Evolutionary conservation across 768 basidiomycete species (phyloP), one percentile per base, ranked within the genome.

Genomic region (Dacryopinax spathularia): DNA sequence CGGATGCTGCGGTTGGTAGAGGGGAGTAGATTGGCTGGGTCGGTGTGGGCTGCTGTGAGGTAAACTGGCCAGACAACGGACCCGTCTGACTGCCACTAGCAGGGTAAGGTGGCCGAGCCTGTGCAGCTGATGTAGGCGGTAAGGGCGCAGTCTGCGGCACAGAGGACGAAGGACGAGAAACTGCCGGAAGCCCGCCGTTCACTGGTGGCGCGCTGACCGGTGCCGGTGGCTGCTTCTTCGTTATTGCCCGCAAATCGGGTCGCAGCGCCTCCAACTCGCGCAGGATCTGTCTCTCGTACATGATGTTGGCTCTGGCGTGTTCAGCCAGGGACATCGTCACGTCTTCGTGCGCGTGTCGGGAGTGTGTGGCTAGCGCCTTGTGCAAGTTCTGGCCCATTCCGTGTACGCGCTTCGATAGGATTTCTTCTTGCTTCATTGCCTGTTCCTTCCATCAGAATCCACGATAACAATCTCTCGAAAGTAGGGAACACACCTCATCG

Each of bases 351-450:
- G 93, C 89, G 66, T 88, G 82, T 59, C 84, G 82, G 64, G 88
- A 90, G 74, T 99, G 92, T 0, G 83, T 83, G 35, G 86, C 82
- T 31, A 99, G 81, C 1, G 94, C 87, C 60, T 82, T 83, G 69
- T 96, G 93, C 18, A 99, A 79, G 69, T 97, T 94, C 68, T 90
- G 85, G 1, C 95, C 97, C 63, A 99, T 97, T 44, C 91, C 91
- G 60, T 91, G 82, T 1, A 94, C 87, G n/a, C 91, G 86, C 60
- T 82, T 83, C 2, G 88, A 85, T 27, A 98, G 82, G 7, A 84
- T 80, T 71, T 87, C 83, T 71, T 99, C 95, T 65, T 92, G 89
- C 69, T 89, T 88, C 69, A 87, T 86, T 7, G 96, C 95, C 91
- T 98, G 68, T n/a, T n/a, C n/a, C n/a, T n/a, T n/a, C n/a, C 9